Base-by-base conservation (phyloP, 192 early-diverging fungal species). In the Linnemannia elongata region DNA sequence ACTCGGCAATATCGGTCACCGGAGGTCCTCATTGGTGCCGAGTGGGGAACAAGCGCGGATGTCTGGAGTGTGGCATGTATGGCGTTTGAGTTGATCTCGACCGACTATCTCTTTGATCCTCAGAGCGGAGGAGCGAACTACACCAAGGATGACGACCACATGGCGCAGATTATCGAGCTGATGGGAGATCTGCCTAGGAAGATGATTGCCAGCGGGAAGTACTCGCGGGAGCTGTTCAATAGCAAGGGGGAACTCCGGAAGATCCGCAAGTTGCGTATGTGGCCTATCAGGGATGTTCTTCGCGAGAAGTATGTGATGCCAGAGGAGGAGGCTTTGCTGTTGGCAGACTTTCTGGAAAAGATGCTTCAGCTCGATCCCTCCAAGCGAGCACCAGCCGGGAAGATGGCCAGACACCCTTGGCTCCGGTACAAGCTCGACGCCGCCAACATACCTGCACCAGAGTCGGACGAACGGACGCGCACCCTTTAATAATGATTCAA, bases 1-100 rank as follows among this genome's bases (percentile, higher is more conserved):
- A 99, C 98, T 52, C 94, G 98, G 72, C 97, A 99, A 88, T 99
- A 99, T 83, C 94, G 98, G 75, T 96, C 95, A 13, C 98, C 98
- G 36, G 98, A 99, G 84, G 98, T 97, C 3, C 97, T 98, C 74
- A 89, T 98, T 27, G 98, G 98, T 4, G 91, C 94, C 33, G 90
- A 92, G 49, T 99, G 98, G 94, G 95, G 96, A 45, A 78, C 94
- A 9, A 94, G 93, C 41, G 94, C 97, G 8, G 98, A 99, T 86
- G 93, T 98, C 38, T 99, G 98, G 98, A 96, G 95, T 76, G 90
- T 98, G 45, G 98, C 96, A 24, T 98, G 97, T 89, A 95, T 99
- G 91, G 88, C 93, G 0, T 99, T 99, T 86, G 98, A 99, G 89
- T 91, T 99, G 33, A 88, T 98, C 35, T 98, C 98, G 0, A 96